Evolutionary conservation across 345 rosid species (phyloP).

Genomic region (Barbarea vulgaris): DNA sequence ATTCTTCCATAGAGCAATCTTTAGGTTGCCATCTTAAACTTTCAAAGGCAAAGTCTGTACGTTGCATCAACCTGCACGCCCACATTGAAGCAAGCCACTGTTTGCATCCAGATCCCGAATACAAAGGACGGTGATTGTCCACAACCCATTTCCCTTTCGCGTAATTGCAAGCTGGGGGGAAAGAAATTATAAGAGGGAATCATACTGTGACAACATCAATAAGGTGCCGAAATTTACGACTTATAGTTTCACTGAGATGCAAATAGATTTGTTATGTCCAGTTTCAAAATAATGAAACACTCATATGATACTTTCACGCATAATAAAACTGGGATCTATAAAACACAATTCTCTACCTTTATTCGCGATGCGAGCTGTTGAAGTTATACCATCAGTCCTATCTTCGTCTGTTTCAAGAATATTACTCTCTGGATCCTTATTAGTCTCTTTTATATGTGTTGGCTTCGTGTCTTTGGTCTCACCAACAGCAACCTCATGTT

Average conservation of each 20-base stretch:
- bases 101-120: slow-evolving; percentile 82
- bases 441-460: slow-evolving; percentile 12
- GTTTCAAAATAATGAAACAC: slow-evolving; percentile 15
- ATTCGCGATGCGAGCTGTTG: slow-evolving; percentile 9
- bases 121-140: slow-evolving; percentile 67
- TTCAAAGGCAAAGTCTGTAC: slow-evolving; percentile 81
- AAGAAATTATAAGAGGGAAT: neutral
- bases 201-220: neutral
- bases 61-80: slow-evolving; percentile 92
- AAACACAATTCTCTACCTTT: slow-evolving; percentile 25
- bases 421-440: slow-evolving; percentile 8
- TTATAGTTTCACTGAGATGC: neutral
- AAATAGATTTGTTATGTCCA: slow-evolving; percentile 13
- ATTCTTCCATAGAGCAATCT: slow-evolving; percentile 77
- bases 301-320: slow-evolving; percentile 11
- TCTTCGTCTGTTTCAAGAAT: slow-evolving; percentile 27
- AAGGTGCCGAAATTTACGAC: neutral
- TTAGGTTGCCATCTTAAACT: slow-evolving; percentile 83
- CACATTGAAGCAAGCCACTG: slow-evolving; percentile 92
- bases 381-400: slow-evolving; percentile 28
- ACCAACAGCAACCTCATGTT: slow-evolving; percentile 21
- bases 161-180: slow-evolving; percentile 63
- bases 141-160: slow-evolving; percentile 94
- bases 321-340: slow-evolving; percentile 12
- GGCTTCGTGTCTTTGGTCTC: slow-evolving; percentile 21